phyloP scores from a whole-genome alignment of 2,329 filamentous ascomycete species.

The Fusarium sp. region DNA sequence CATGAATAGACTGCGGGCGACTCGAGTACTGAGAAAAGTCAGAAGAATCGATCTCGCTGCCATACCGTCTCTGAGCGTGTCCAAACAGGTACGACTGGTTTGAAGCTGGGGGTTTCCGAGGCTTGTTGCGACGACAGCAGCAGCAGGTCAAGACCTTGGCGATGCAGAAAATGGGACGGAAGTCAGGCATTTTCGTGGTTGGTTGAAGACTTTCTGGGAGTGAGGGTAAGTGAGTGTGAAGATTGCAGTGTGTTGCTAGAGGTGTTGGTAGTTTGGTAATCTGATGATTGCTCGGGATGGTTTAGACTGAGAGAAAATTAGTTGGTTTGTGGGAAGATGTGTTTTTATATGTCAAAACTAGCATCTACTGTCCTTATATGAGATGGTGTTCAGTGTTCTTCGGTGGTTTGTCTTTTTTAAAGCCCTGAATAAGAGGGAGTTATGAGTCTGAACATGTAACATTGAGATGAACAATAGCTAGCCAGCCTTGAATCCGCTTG shows the following conservation, averaged over 20 bases:
- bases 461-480: background rate
- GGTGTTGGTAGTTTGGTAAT: background rate
- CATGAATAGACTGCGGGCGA: background rate
- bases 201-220: background rate
- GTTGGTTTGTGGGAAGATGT: background rate
- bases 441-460: background rate
- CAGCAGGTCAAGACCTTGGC: constrained; percentile 6
- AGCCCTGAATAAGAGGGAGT: background rate
- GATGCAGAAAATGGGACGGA: constrained; percentile 23
- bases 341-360: background rate
- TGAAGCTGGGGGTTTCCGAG: background rate
- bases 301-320: background rate
- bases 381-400: background rate
- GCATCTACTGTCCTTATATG: too few species aligned
- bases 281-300: background rate
- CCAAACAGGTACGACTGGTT: background rate
- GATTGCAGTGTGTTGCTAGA: background rate
- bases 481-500: too few species aligned
- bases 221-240: too few species aligned
- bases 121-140: background rate
- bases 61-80: background rate
- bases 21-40: background rate
- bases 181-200: constrained; percentile 25
- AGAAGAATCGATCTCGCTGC: background rate
- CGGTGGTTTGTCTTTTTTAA: background rate